Evolutionary conservation across 2,329 filamentous ascomycete genomes (phyloP), one percentile per base, ranked within the genome.

Genomic region (Fusarium secorum): DNA sequence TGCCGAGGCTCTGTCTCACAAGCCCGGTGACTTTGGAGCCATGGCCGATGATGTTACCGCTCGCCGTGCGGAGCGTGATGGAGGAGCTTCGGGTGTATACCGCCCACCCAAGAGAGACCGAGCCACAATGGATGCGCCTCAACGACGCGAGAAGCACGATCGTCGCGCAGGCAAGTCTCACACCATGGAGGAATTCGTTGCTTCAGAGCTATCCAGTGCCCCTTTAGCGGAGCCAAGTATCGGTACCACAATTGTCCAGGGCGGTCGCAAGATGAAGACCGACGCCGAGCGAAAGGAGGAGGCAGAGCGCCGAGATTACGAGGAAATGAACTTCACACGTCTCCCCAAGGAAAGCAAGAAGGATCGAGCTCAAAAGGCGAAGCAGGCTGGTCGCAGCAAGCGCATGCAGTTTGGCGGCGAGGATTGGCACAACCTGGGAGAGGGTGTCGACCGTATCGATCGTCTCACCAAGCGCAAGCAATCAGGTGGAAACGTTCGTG

Each of bases 111-210:
- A 91, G 77, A 95, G 98, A 75, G 93, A 93, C 64, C 93, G 95
- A 0, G 94, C 93, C 4, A 85, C 92, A 15, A 95, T 98, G 90
- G 93, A 93, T 13, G 89, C 89, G 3, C 88, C 89, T 22, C 87
- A 90, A 64, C 85, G 87, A 52, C 79, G 77, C 28, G 89, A 91
- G 67, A 89, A 89, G 69, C 81, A 83, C 33, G 86, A 90, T 7
- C 88, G 89, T 44, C 85, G 88, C 44, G 88, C 89, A 5, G 86
- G 88, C 67, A 93, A 93, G 78, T 97, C 95, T 1, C 90, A 90
- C 49, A 94, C 94, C 2, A 90, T 99, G 78, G 95, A 98, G 78
- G 95, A 98, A 77, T 99, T 97, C 76, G 89, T 99, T 70, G 89
- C 88, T 53, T 90, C 92, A 22, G 96, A 99, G 80, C 86, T 98